phyloP scores from a whole-genome alignment of 1,139 yeast species.

The Geotrichum siamense region DNA sequence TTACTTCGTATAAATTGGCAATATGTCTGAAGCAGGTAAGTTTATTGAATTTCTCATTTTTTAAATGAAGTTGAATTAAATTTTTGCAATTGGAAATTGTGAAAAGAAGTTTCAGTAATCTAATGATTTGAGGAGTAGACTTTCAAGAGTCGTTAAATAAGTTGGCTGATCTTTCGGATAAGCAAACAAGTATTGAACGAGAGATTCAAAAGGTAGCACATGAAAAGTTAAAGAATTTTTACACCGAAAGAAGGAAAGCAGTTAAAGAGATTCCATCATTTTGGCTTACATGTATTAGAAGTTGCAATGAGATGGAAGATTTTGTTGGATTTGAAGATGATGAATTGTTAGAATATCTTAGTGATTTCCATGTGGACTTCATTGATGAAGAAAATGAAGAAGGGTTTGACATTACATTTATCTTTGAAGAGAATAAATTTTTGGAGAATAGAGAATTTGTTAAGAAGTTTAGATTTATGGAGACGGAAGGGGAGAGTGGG shows the following conservation, averaged over 20 bases:
- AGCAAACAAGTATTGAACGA: constrained; percentile 12
- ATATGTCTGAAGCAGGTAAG: too few species aligned
- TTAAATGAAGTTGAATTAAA: too few species aligned
- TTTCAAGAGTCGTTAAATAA: constrained; percentile 6
- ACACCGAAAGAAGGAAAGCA: constrained; percentile 31
- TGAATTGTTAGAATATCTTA: constrained; percentile 28
- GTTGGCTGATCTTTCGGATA: constrained; percentile 12
- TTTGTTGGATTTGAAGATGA: constrained; percentile 32
- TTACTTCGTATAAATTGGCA: too few species aligned
- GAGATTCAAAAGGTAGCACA: constrained; percentile 12
- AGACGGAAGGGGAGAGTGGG: constrained; percentile 15
- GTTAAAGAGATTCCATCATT: constrained; percentile 32
- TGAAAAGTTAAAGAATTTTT: constrained; percentile 32
- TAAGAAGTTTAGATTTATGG: constrained; percentile 27
- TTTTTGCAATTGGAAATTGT: too few species aligned
- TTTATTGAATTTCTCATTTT: too few species aligned
- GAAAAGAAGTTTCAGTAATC: too few species aligned
- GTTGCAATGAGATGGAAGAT: constrained; percentile 26
- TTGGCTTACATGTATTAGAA: constrained; percentile 36
- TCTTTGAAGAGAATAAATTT: constrained; percentile 32
- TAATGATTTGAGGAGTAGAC: too few species aligned
- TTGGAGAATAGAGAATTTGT: constrained; percentile 26
- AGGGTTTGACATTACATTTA: constrained; percentile 31
- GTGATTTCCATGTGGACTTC: constrained; percentile 24
- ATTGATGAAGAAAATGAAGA: constrained; percentile 30